phyloP scores from a whole-genome alignment of 345 rosid genomes.

The Citrus hindsii region DNA sequence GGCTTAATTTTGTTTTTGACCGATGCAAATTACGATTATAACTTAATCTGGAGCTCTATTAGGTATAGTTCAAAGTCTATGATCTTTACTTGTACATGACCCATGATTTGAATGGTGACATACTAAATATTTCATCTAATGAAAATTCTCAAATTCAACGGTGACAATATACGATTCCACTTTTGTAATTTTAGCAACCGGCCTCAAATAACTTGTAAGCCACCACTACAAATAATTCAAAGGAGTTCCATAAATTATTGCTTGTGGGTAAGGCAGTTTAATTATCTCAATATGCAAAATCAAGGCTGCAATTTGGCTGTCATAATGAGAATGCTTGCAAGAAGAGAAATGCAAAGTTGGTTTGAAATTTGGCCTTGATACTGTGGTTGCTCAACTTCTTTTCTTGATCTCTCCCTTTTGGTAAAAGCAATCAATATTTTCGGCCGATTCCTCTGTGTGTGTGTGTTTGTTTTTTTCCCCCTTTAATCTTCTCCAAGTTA shows the following conservation, averaged over 20 bases:
- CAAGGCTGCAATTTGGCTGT: neutral
- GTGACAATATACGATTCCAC: neutral
- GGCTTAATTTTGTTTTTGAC: no score
- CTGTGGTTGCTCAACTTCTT: conserved; percentile 13
- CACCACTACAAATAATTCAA: neutral
- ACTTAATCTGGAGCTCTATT: no score
- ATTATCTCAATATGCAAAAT: neutral
- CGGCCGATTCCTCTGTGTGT: neutral
- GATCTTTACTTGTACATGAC: no score
- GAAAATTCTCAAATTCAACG: neutral
- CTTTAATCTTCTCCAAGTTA: neutral
- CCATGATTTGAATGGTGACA: neutral
- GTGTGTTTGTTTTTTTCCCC: neutral
- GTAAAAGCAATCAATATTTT: neutral
- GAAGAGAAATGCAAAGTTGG: conserved; percentile 26
- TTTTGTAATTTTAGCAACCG: neutral
- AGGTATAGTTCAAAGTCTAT: no score
- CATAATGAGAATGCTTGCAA: conserved; percentile 16
- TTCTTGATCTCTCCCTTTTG: neutral
- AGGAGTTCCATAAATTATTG: neutral
- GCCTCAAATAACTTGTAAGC: neutral
- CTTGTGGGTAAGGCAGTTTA: neutral
- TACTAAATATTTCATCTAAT: neutral
- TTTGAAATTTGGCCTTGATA: conserved; percentile 14
- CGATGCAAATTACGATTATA: no score